Evolutionary conservation across 768 basidiomycete genomes (phyloP), one percentile per base, ranked within the genome.

Genomic region (Tulasnella sp.): DNA sequence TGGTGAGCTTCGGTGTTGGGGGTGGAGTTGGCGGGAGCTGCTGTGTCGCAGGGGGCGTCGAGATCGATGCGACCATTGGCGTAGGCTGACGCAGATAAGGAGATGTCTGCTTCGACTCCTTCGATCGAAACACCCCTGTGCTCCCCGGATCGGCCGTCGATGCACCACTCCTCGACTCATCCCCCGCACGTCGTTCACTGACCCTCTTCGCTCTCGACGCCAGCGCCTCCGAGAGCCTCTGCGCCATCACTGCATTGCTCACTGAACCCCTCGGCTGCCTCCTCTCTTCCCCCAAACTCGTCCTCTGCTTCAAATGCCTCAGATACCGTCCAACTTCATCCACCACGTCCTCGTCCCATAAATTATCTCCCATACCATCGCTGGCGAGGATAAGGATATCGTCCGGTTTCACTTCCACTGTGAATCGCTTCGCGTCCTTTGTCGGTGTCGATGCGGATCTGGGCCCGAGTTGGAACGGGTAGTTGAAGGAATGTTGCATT

Each of bases 401-500:
- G 59, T 85, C 80, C 21, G 78, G 76, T 62, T 75, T 75, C 2
- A 88, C 86, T 23, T 85, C 85, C 0, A 90, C 73, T 0, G 80
- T 80, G 65, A 85, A 80, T 4, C 83, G 72, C 60, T 83, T 84
- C 1, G 88, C 86, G 51, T 88, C 79, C 19, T 76, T 67, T 66
- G 69, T 67, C 15, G 87, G 85, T 24, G 77, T 78, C 19, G 82
- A 81, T n/a, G 77, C 71, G 1, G 78, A 78, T 43, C 78, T 73
- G 1, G 82, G 82, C 5, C 82, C 82, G 29, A 85, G 80, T 65
- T 83, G 82, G 27, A 77, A 74, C 0, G 81, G 83, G n/a, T 78
- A 80, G 65, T 84, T 84, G 70, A 84, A 84, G 13, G 77, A 79
- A 80, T 90, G 92, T 82, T 92, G 93, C 88, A 95, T 94, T 71